Conservation (phyloP, 805 yeast species). For the Spathaspora sp. region DNA sequence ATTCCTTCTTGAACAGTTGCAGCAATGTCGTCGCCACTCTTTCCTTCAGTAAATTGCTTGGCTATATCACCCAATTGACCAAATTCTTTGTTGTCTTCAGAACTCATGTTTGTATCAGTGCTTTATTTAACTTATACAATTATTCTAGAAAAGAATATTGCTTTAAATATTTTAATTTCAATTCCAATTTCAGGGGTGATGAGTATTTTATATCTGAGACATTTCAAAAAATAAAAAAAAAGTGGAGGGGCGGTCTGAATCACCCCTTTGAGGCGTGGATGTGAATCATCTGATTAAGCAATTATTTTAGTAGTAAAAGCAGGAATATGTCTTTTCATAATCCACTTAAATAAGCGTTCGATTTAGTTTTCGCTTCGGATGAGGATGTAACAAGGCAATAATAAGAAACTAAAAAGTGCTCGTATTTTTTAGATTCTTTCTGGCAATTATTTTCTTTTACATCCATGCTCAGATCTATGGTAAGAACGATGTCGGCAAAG, state of each 20-base stretch:
- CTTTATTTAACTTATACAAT: background rate
- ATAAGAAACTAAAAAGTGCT: background rate
- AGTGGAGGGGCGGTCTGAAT: background rate
- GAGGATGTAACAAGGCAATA: background rate
- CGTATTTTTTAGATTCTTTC: background rate
- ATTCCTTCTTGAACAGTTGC: background rate
- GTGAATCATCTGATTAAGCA: background rate
- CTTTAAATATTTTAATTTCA: background rate
- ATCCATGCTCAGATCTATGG: background rate
- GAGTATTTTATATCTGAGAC: too few species aligned
- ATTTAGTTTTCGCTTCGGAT: background rate
- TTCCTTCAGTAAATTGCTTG: constrained; percentile 2
- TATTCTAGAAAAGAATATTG: background rate
- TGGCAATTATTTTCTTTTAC: background rate
- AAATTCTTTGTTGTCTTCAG: constrained; percentile 8
- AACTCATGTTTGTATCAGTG: background rate
- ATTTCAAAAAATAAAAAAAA: background rate
- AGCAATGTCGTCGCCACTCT: background rate
- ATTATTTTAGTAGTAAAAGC: too few species aligned
- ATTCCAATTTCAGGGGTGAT: background rate
- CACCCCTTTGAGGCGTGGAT: background rate
- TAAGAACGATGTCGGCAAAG: background rate
- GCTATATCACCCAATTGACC: constrained; percentile 10
- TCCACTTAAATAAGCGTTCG: too few species aligned
- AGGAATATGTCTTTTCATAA: too few species aligned